Base-by-base conservation (phyloP, 2,329 filamentous ascomycete species). In the Lachnellula subtilissima region DNA sequence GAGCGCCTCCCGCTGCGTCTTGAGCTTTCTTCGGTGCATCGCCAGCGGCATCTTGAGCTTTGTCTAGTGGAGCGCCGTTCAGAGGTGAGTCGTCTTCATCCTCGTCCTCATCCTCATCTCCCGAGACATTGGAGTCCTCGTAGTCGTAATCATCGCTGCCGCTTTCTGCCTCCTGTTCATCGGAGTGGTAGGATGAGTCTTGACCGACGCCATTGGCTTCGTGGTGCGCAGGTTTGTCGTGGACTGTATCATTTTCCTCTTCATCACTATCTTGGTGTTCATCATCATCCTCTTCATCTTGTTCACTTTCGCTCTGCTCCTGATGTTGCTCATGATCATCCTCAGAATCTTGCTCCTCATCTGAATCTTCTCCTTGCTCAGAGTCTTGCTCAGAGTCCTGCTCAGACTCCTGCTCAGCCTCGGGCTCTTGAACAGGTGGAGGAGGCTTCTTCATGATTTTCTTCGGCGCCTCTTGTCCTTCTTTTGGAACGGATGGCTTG, bases 371-470 rank as follows among this genome's bases (percentile, higher is more conserved):
- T 11, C 7, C 40, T 17, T 45, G 40, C 25, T 50, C 48, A 11
- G 48, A 50, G 3, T 45, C 40, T 4, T 45, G 40, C 25, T 19
- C 19, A 19, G 19, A 19, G 19, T 19, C 19, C 19, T 19, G 19
- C 19, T 52, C 48, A 3, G 50, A 50, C 39, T 60, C 60, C 9
- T 48, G 39, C 17, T 53, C 59, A 11, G 56, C 53, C 22, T 55
- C 58, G 37, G 61, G 60, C 50, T 61, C 62, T 4, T 57, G 57
- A 4, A 23, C 56, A 19, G 58, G 61, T 50, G 59, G 56, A 37
- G 61, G 56, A 22, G 57, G 50, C 32, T 54, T 56, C 52, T 60
- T 55, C 2, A 45, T 43, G 37, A 54, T 53, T 32, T 57, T 55
- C 45, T 47, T 47, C 5, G 22, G 14, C 3, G 45, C 23, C 23